Evolutionary conservation across 176 grass and related monocot species (phyloP).

Genomic region (Saccharum spontaneum): DNA sequence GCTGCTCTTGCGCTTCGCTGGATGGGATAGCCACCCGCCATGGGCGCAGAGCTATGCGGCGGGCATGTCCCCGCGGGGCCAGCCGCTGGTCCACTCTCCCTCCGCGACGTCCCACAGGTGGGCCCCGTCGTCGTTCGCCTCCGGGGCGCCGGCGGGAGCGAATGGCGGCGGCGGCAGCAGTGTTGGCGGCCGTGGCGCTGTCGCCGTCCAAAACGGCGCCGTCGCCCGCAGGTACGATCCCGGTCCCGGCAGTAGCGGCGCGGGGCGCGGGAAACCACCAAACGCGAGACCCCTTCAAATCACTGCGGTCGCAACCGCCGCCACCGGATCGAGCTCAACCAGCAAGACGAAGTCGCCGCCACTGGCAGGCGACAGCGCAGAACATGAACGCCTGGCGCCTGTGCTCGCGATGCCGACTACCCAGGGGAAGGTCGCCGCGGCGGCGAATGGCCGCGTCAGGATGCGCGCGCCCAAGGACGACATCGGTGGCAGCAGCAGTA

Average conservation of each 20-base stretch:
- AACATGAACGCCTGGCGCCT: background rate
- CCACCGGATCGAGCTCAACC: background rate
- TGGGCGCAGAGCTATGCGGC: slow-evolving; percentile 13
- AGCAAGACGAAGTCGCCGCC: background rate
- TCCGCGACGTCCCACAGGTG: background rate
- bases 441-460: slow-evolving; percentile 4
- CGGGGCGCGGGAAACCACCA: background rate
- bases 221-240: background rate
- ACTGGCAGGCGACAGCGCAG: background rate
- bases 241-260: background rate
- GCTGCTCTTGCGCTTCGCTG: slow-evolving; percentile 21
- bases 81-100: background rate
- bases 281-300: slow-evolving; percentile 5
- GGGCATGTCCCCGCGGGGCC: background rate
- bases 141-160: background rate
- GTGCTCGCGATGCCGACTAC: slow-evolving; percentile 39
- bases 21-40: slow-evolving; percentile 17
- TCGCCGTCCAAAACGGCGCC: background rate
- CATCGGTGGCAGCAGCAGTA: background rate
- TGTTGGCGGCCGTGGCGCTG: background rate
- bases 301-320: background rate
- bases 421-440: slow-evolving; percentile 9
- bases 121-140: background rate
- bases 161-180: background rate
- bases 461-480: slow-evolving; percentile 14